Evolutionary conservation across 2,329 filamentous ascomycete genomes (phyloP), one percentile per base, ranked within the genome.

Genomic region (Nigrospora sphaerica): DNA sequence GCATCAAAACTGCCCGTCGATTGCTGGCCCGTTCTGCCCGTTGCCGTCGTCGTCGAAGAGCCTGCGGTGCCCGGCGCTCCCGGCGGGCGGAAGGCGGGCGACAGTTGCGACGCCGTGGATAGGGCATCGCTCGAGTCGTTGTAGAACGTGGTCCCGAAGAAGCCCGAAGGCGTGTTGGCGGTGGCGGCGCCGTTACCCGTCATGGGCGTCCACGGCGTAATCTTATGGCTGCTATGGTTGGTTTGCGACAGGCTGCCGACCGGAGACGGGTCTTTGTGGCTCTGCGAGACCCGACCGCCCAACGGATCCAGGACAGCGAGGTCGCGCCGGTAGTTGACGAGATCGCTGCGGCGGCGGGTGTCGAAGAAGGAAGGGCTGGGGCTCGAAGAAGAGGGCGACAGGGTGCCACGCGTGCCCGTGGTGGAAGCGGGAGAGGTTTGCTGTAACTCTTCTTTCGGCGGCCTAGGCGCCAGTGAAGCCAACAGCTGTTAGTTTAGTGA

Each of bases 111-210:
- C 32, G 66, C 64, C 19, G 72, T 60, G 12, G 78, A 80, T 45
- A 85, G 60, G 59, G 82, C 84, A 58, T 91, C 86, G 69, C 77
- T 85, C 32, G 85, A 88, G 60, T 90, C 83, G 63, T 89, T 81
- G 67, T 81, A 86, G 65, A 89, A 90, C 62, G 73, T 85, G 41
- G 75, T 77, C 34, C 68, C 62, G 59, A 72, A 65, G 34, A 58
- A 54, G 51, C 58, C 64, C 42, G 60, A 63, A 47, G 68, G 61
- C 45, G 62, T 59, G 40, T 59, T 57, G 46, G 67, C 59, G 44
- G 61, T 59, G 47, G 62, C 56, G 43, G 48, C 59, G 51, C 58
- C 65, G 59, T 64, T 69, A 46, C 64, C 58, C 48, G 72, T 66
- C 71, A 77, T 77, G 79, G 72, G 66, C 72, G 78, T 77, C 79